Base-by-base conservation (phyloP, 2,329 filamentous ascomycete genomes). In the Colletotrichum higginsianum region DNA sequence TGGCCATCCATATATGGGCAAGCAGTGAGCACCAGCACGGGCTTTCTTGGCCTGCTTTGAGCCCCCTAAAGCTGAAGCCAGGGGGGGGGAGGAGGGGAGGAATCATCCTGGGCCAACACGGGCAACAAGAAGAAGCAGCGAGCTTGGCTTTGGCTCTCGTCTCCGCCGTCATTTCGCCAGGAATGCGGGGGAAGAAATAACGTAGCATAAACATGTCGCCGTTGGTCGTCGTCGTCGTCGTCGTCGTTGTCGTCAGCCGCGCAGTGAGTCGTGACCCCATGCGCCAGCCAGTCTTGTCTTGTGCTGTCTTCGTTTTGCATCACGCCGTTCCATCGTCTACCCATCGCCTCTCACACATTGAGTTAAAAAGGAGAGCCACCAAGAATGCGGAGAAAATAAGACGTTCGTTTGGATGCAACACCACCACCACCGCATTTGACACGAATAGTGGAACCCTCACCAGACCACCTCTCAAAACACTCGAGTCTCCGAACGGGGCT, bases 131-230 rank as follows among this genome's bases (percentile, higher is more conserved):
- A 11, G 26, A 11, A 47, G 44, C 44, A 47, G 50, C 26, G 55
- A 57, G 50, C 65, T 46, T 56, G 53, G 35, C 35, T 56, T 57
- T 18, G 26, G 52, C 52, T 38, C 38, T n/a, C 26, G 57, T 38
- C 42, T 38, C 58, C 38, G 18, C 64, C 15, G 18, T 62, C 50
- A 71, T 68, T 46, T 71, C 58, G 58, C 38, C 58, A 58, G 64
- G 58, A 68, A 68, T 68, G 68, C 68, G 68, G 68, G 68, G 65
- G 23, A 68, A 40, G 38, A 71, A 53, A 58, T 23, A 53, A 63
- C 42, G 65, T 67, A 52, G 63, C 57, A 63, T 47, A 9, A 49
- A 18, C 30, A n/a, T 35, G 26, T 53, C 47, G 47, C 53, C 63
- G 46, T 61, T 30, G 49, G 49, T 8, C 26, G 52, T 49, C 21